These are phyloP conservation scores for Yarrowia sp. DNA, from an alignment of 805 yeast genomes.

Conservation along the genomic window DNA sequence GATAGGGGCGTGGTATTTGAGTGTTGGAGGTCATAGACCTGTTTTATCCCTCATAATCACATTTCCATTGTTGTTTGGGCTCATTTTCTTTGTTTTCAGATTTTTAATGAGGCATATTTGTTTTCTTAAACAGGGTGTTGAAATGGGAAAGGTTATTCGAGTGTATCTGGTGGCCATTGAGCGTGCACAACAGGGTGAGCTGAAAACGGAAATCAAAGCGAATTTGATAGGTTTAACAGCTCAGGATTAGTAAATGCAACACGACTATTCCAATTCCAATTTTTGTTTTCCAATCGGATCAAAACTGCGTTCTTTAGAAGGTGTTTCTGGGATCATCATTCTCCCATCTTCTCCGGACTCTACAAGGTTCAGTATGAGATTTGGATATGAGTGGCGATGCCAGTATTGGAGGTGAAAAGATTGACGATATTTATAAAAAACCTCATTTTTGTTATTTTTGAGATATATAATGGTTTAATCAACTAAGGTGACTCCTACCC, in stretches of 20 bases:
- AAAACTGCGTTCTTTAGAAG: background rate
- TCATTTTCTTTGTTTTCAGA: background rate
- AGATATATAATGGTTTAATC: background rate
- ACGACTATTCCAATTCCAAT: background rate
- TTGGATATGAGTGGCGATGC: background rate
- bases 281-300: background rate
- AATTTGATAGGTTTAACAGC: too few species aligned
- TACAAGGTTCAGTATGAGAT: background rate
- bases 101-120: background rate
- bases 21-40: too few species aligned
- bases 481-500: too few species aligned
- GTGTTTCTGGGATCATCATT: background rate
- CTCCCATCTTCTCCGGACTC: conserved; percentile 16
- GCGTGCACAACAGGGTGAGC: background rate
- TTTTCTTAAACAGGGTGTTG: background rate
- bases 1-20: too few species aligned
- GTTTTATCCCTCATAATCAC: too few species aligned
- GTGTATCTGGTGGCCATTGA: background rate
- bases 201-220: too few species aligned
- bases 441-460: too few species aligned
- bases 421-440: too few species aligned
- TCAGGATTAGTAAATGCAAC: too few species aligned
- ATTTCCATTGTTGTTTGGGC: too few species aligned
- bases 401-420: background rate
- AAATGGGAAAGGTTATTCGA: background rate